Evolutionary conservation across 2,329 filamentous ascomycete species (phyloP).

Genomic region (Beauveria sp.): DNA sequence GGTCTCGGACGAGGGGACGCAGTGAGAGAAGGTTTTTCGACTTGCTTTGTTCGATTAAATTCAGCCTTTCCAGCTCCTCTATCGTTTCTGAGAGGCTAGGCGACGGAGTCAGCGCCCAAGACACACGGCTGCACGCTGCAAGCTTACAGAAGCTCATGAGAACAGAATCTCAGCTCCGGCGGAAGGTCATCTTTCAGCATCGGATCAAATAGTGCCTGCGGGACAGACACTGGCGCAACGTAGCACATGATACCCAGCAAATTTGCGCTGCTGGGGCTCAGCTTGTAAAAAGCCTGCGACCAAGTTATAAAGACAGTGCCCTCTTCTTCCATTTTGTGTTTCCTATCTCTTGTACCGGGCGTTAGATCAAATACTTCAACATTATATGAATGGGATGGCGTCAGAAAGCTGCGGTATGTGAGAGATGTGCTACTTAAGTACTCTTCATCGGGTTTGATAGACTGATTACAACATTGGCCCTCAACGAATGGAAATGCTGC

Average conservation of each 20-base stretch:
- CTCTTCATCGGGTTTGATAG: too few relatives aligned
- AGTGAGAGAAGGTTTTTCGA: not conserved
- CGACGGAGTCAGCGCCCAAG: not conserved
- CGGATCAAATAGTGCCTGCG: not conserved
- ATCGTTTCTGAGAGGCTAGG: not conserved
- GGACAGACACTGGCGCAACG: not conserved
- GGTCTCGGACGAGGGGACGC: not conserved
- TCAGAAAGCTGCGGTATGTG: too few relatives aligned
- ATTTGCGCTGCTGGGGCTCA: not conserved
- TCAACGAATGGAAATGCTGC: too few relatives aligned
- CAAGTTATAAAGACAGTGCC: not conserved
- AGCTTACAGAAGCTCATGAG: not conserved
- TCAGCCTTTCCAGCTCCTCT: not conserved
- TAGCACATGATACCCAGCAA: constrained; percentile 1
- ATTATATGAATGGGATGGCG: too few relatives aligned
- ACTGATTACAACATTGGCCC: too few relatives aligned
- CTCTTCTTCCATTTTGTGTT: not conserved
- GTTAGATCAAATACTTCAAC: too few relatives aligned
- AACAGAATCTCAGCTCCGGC: not conserved
- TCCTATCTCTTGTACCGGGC: not conserved
- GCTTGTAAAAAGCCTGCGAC: not conserved
- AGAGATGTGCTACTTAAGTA: too few relatives aligned
- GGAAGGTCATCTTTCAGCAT: not conserved
- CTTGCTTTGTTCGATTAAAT: not conserved
- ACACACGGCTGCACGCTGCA: not conserved